A percentile compares a stretch with the other conserved stretches of the same genome.
Conservation (phyloP, 2,329 filamentous ascomycete genomes). For the Triangularia setosa region DNA sequence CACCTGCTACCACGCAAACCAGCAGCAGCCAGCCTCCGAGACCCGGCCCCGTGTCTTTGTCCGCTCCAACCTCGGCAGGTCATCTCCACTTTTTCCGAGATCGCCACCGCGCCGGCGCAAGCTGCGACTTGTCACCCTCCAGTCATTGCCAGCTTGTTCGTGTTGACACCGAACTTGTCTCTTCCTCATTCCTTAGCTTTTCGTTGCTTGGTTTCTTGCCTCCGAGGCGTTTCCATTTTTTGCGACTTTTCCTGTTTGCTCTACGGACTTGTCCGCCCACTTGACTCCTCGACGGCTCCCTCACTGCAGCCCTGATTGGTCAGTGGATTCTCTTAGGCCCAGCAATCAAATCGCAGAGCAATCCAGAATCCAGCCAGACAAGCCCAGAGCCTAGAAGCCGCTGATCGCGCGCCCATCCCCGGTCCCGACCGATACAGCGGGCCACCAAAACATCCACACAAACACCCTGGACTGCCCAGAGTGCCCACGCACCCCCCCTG, state of each 20-base stretch:
- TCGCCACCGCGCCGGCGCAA: constrained; percentile 19
- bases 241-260: constrained; percentile 16
- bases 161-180: background rate
- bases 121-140: constrained; percentile 1
- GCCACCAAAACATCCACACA: constrained; percentile 15
- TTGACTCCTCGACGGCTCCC: constrained; percentile 2
- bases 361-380: constrained; percentile 14
- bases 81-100: constrained; percentile 21
- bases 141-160: constrained; percentile 2
- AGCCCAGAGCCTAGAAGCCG: constrained; percentile 23
- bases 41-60: background rate
- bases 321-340: constrained; percentile 14
- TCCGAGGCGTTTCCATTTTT: background rate
- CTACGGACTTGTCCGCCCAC: constrained; percentile 22
- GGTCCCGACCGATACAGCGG: constrained; percentile 24
- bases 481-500: background rate
- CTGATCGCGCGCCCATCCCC: constrained; percentile 24
- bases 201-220: background rate
- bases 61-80: background rate
- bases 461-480: constrained; percentile 2
- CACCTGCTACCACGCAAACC: constrained; percentile 13
- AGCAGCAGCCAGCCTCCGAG: background rate
- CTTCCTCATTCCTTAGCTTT: background rate
- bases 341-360: constrained; percentile 14
- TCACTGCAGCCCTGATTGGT: constrained; percentile 21